Evolutionary conservation across 1,284 basidiomycete species (phyloP).

Genomic region (Butyriboletus regius): DNA sequence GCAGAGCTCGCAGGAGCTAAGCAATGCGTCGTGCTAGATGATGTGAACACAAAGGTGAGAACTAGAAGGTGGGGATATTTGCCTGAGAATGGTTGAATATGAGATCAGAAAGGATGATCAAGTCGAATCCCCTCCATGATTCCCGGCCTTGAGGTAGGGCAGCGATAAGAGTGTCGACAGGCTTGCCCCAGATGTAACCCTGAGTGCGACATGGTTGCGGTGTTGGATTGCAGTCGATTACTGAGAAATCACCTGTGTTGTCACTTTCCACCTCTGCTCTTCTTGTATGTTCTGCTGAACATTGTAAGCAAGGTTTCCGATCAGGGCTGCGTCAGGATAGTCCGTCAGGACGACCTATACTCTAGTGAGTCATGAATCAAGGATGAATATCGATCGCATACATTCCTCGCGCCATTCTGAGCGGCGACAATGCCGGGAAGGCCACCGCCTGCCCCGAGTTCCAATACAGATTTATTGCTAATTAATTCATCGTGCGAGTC

Average conservation of each 20-base stretch:
- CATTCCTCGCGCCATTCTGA: slow-evolving; percentile 60
- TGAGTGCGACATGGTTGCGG: slow-evolving; percentile 25
- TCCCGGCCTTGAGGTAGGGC: slow-evolving; percentile 27
- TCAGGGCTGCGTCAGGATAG: slow-evolving; percentile 77
- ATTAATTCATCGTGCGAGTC: slow-evolving; percentile 50
- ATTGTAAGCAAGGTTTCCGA: slow-evolving; percentile 75
- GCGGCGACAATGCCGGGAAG: slow-evolving; percentile 73
- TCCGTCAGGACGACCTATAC: slow-evolving; percentile 76
- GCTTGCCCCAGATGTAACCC: slow-evolving; percentile 89
- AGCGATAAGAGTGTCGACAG: slow-evolving; percentile 49
- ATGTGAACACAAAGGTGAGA: neutral
- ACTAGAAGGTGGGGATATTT: slow-evolving; percentile 3
- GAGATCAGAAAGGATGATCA: slow-evolving; percentile 86
- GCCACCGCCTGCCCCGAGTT: slow-evolving; percentile 89
- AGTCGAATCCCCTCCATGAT: slow-evolving; percentile 49
- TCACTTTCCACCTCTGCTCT: slow-evolving; percentile 31
- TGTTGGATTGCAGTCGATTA: neutral
- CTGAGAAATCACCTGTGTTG: slow-evolving; percentile 43
- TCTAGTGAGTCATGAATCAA: neutral
- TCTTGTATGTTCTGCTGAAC: slow-evolving; percentile 50
- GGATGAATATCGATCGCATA: slow-evolving; percentile 25
- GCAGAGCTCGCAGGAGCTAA: slow-evolving; percentile 65
- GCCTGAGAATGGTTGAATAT: slow-evolving; percentile 85
- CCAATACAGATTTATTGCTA: slow-evolving; percentile 53
- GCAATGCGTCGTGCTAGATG: slow-evolving; percentile 70